These are phyloP conservation scores for Pseudogymnoascus sp. DNA, from an alignment of 2,329 filamentous ascomycete species.

Conservation along the genomic window DNA sequence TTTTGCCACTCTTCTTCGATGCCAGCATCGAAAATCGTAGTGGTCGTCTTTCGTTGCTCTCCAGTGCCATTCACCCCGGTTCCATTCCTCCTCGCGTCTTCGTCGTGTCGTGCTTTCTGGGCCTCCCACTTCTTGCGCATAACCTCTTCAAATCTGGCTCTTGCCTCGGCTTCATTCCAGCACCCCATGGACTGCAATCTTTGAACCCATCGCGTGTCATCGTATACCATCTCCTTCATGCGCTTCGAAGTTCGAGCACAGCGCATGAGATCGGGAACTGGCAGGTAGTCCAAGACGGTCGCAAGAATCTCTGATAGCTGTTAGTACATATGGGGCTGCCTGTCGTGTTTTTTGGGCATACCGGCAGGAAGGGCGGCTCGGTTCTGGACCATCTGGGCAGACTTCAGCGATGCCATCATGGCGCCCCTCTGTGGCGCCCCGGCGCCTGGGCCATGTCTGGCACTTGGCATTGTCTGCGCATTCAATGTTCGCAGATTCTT, in stretches of 20 bases:
- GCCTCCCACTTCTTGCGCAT: slow-evolving; percentile 54
- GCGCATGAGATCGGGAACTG: slow-evolving; percentile 73
- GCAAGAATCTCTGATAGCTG: slow-evolving; percentile 66
- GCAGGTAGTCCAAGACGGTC: slow-evolving; percentile 80
- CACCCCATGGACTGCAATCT: slow-evolving; percentile 77
- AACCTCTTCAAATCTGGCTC: slow-evolving; percentile 68
- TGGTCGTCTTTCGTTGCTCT: slow-evolving; percentile 33
- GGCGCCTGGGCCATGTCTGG: slow-evolving; percentile 27
- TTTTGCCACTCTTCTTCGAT: slow-evolving; percentile 54
- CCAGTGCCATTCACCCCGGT: slow-evolving; percentile 23
- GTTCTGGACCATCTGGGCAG: slow-evolving; percentile 69
- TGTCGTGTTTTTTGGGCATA: slow-evolving; percentile 33
- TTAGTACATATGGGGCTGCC: neutral
- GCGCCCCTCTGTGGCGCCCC: slow-evolving; percentile 32
- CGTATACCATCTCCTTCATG: slow-evolving; percentile 96
- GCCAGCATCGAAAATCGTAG: slow-evolving; percentile 67
- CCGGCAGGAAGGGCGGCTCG: slow-evolving; percentile 77
- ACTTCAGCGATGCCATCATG: slow-evolving; percentile 69
- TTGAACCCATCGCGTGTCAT: slow-evolving; percentile 91
- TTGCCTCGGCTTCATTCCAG: slow-evolving; percentile 85
- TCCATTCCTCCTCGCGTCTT: slow-evolving; percentile 26
- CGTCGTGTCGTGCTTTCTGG: slow-evolving; percentile 33
- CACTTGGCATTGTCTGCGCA: slow-evolving; percentile 35
- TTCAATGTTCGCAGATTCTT: neutral
- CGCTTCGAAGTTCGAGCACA: slow-evolving; percentile 78